A percentile compares a stretch with the other conserved stretches of the same genome.
Conservation (phyloP, 129 eudicot genomes). For the Deinandra increscens region DNA sequence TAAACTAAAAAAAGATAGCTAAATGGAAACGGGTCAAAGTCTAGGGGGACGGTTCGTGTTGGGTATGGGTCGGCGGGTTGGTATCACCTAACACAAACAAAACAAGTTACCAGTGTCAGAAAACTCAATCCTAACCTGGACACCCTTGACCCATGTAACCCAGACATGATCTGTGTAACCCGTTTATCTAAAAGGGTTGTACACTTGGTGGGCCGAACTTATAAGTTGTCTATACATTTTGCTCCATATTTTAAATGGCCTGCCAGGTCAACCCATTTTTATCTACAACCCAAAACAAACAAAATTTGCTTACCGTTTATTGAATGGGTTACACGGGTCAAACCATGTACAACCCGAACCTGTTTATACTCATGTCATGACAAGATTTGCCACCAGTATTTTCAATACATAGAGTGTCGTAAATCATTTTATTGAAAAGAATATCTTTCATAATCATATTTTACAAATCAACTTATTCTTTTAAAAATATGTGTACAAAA, state of each 20-base stretch:
- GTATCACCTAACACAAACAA: background rate
- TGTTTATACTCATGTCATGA: background rate
- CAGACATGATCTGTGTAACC: background rate
- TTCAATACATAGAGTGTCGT: background rate
- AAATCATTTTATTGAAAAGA: background rate
- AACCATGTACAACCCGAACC: background rate
- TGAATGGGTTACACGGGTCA: background rate
- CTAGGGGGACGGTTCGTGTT: background rate
- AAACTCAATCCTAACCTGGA: slow-evolving; percentile 3
- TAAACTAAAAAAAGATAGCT: background rate
- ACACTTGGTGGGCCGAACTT: background rate
- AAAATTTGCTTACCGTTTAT: background rate
- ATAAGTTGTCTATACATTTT: background rate
- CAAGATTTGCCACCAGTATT: background rate
- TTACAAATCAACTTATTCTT: background rate
- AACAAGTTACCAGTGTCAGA: background rate
- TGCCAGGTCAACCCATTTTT: background rate
- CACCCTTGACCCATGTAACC: background rate
- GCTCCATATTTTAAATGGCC: background rate
- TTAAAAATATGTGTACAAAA: background rate
- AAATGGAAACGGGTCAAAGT: background rate
- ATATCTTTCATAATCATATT: background rate
- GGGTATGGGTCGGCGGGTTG: background rate
- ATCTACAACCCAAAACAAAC: background rate
- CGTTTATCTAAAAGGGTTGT: background rate